phyloP scores from a whole-genome alignment of 805 yeast genomes.

The Geotrichum ghanense region DNA sequence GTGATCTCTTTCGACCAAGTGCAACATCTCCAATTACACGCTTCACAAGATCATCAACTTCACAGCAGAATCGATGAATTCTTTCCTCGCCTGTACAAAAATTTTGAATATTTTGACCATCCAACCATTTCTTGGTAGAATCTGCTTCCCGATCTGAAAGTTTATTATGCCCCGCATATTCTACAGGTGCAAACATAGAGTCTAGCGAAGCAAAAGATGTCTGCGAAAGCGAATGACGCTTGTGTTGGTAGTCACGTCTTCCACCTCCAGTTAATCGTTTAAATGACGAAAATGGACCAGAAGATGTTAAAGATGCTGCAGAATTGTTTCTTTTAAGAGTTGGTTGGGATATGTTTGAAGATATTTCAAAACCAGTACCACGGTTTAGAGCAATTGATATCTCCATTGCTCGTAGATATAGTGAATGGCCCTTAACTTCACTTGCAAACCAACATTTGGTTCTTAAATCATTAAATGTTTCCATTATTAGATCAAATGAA shows the following conservation, averaged over 20 bases:
- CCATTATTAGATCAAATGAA: conserved; percentile 7
- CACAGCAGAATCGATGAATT: conserved; percentile 26
- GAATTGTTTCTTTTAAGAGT: conserved; percentile 1
- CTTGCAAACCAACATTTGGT: conserved; percentile 19
- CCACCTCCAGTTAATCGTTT: conserved; percentile 12
- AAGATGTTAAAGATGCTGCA: neutral
- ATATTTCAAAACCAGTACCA: conserved; percentile 5
- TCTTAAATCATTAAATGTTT: conserved; percentile 11
- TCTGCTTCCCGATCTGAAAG: conserved; percentile 27
- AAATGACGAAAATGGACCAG: conserved; percentile 15
- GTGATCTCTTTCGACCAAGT: conserved; percentile 12
- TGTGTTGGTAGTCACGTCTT: conserved; percentile 13
- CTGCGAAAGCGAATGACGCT: conserved; percentile 16
- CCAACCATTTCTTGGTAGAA: conserved; percentile 19
- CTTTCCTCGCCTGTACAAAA: conserved; percentile 26
- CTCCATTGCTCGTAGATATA: conserved; percentile 18
- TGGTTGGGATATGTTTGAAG: conserved; percentile 3
- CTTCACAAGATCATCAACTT: conserved; percentile 20
- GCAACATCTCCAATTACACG: conserved; percentile 23
- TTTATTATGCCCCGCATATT: conserved; percentile 20
- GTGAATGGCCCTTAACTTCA: conserved; percentile 14
- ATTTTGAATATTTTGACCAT: conserved; percentile 23
- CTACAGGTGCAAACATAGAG: conserved; percentile 21
- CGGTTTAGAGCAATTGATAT: conserved; percentile 15
- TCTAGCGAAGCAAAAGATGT: conserved; percentile 10